Evolutionary conservation across 768 basidiomycete genomes (phyloP), one percentile per base, ranked within the genome.

Genomic region (Multifurca ochricompacta): DNA sequence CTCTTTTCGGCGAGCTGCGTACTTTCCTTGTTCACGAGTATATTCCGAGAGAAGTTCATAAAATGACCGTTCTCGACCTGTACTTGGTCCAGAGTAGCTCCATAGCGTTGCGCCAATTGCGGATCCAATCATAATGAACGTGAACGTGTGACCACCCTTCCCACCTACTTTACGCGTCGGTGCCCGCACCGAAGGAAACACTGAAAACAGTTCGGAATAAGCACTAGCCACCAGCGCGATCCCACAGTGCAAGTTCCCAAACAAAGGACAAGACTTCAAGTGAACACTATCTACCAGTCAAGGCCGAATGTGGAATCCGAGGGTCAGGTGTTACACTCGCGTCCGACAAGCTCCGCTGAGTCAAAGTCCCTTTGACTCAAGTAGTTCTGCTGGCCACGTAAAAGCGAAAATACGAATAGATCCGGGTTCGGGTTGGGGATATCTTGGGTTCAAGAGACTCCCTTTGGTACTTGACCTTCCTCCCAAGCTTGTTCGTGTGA

Each of bases 301-400:
- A 49, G 30, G n/a, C 47, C 47, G 4, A 30, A 37, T 36, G 10
- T 16, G 44, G 48, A 35, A 40, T 44, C 18, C 11, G 18, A 25
- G 11, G 44, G 36, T 19, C 42, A 37, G 48, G 36, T 35, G 39
- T 25, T 23, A 11, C 19, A 16, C 23, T 41, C 53, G 25, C 51
- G 48, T 18, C 35, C n/a, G 48, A 45, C 54, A 50, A 39, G 25
- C 44, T 6, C 43, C 43, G 44, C 39, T 53, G 27, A 30, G 19
- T 35, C 36, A 13, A n/a, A 16, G 43, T 18, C 27, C 21, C 45
- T 34, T 30, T 28, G 34, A 30, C 39, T n/a, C 9, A 30, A 6
- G 6, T 28, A 11, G 30, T 35, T 21, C 36, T 39, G 39, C 44
- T 46, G 23, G 44, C n/a, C 42, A 44, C 51, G 42, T 52, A 52